These are phyloP conservation scores for Aureobasidium sp. DNA, from an alignment of 2,329 filamentous ascomycete genomes.

Conservation along the genomic window DNA sequence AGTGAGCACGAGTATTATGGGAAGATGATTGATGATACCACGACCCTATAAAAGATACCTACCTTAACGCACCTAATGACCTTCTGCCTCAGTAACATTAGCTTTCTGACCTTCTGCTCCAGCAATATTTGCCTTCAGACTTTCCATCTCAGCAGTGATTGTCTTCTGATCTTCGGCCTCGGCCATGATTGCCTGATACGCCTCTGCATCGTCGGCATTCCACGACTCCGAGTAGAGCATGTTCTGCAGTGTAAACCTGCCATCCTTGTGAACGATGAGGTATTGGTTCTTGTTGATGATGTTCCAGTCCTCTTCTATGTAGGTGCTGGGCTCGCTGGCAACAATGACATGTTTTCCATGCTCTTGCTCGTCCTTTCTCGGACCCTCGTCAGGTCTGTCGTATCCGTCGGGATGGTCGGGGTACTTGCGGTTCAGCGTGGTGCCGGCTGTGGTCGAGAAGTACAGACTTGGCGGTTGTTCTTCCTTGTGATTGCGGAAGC, in stretches of 20 bases:
- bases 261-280: constrained; percentile 34
- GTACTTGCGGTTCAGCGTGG: constrained; percentile 46
- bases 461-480: constrained; percentile 47
- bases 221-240: constrained; percentile 30
- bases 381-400: constrained; percentile 26
- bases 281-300: constrained; percentile 42
- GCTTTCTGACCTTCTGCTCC: neutral
- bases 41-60: neutral
- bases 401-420: constrained; percentile 39
- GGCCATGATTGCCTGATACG: neutral
- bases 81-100: neutral
- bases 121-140: neutral
- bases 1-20: neutral
- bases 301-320: constrained; percentile 44
- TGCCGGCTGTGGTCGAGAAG: constrained; percentile 41
- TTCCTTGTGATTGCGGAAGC: constrained; percentile 45
- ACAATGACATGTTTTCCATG: constrained; percentile 46
- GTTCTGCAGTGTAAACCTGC: constrained; percentile 22
- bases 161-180: neutral
- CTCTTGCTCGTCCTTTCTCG: constrained; percentile 29
- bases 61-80: neutral
- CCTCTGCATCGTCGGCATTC: constrained; percentile 30
- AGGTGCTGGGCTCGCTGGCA: constrained; percentile 48
- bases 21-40: neutral
- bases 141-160: constrained; percentile 20